Conservation (phyloP, 2,329 filamentous ascomycete species). For the Sporothrix phasma region DNA sequence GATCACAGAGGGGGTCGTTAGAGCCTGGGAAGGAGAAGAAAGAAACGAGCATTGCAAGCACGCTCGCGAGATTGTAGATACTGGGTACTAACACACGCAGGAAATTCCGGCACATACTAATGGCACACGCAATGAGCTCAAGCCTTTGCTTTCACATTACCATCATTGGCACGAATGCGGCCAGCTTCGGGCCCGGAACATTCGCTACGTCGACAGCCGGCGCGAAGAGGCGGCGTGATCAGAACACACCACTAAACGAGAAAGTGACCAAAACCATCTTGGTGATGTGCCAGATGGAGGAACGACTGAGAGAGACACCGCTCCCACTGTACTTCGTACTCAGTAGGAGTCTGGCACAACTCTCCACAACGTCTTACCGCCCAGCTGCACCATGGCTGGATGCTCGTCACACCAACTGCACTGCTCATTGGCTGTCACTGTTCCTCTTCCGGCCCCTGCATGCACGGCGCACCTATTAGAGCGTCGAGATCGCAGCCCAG, state of each 20-base stretch:
- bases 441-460: not conserved
- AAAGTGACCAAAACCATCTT: not conserved
- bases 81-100: no score
- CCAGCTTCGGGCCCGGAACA: slow-evolving; percentile 13
- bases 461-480: slow-evolving; percentile 28
- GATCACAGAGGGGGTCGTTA: not conserved
- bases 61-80: not conserved
- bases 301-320: not conserved
- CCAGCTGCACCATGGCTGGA: slow-evolving; percentile 29
- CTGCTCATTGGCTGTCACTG: slow-evolving; percentile 30
- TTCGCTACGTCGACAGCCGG: not conserved
- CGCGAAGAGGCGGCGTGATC: slow-evolving; percentile 7
- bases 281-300: not conserved
- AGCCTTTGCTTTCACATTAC: not conserved
- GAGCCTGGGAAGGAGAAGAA: not conserved
- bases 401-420: slow-evolving; percentile 29
- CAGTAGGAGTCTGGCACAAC: no score
- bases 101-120: no score
- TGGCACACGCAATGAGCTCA: no score
- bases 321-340: no score
- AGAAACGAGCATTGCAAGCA: not conserved
- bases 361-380: slow-evolving; percentile 32
- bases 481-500: slow-evolving; percentile 21
- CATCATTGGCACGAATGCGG: slow-evolving; percentile 10
- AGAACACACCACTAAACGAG: not conserved